Percentiles rank a stretch among this genome's conserved stretches.
phyloP scores from a whole-genome alignment of 495 filamentous ascomycete genomes.

The Parmelia sp. region DNA sequence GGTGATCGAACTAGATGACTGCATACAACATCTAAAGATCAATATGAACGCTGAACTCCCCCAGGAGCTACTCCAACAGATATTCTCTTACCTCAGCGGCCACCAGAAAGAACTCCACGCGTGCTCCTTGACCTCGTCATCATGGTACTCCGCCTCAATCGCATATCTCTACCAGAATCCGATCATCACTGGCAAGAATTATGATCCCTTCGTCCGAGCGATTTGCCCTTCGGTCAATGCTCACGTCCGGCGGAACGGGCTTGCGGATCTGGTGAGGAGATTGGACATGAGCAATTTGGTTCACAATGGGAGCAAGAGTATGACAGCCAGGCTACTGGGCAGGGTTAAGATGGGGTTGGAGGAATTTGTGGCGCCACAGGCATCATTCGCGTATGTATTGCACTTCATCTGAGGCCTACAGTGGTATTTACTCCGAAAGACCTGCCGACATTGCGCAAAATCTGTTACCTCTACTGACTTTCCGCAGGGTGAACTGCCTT shows the following conservation, averaged over 20 bases:
- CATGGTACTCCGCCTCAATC: constrained; percentile 59
- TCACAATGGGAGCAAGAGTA: constrained; percentile 58
- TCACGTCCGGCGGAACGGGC: constrained; percentile 46
- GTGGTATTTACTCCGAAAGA: background rate
- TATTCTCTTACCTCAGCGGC: constrained; percentile 32
- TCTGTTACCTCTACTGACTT: constrained; percentile 6
- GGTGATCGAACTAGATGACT: background rate
- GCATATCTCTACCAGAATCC: constrained; percentile 52
- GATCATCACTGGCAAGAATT: constrained; percentile 46
- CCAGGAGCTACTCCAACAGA: constrained; percentile 46
- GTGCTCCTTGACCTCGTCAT: constrained; percentile 52
- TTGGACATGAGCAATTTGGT: constrained; percentile 56
- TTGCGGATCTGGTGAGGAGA: constrained; percentile 49
- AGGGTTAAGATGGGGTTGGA: constrained; percentile 52
- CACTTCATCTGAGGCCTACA: constrained; percentile 8
- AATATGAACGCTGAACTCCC: constrained; percentile 27
- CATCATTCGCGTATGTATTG: constrained; percentile 50
- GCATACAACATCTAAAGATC: background rate
- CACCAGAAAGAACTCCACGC: constrained; percentile 44
- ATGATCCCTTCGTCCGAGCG: constrained; percentile 52
- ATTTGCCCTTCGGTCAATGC: constrained; percentile 56
- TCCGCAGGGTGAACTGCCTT: constrained; percentile 50
- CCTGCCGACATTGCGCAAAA: background rate
- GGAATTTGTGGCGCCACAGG: constrained; percentile 58
- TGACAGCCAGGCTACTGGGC: constrained; percentile 58